phyloP scores from a whole-genome alignment of 352 stramenopile genomes.

The Pythium apleroticum region DNA sequence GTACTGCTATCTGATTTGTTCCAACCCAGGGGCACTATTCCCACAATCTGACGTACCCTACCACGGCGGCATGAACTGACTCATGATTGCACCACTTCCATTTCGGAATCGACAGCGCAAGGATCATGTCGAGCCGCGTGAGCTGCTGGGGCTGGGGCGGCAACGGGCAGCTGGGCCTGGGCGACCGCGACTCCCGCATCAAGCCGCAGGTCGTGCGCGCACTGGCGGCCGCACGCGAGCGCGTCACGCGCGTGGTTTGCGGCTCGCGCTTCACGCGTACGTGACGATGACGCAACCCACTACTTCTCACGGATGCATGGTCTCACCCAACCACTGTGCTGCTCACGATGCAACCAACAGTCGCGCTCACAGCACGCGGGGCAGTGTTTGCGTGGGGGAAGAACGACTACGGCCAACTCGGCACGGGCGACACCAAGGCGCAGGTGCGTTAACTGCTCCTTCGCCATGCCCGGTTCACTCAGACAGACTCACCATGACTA shows the following conservation, averaged over 20 bases:
- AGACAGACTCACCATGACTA: neutral
- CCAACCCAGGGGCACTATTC: neutral
- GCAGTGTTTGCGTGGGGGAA: slow-evolving; percentile 44
- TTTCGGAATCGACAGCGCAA: neutral
- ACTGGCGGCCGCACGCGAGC: slow-evolving; percentile 24
- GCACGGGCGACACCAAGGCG: slow-evolving; percentile 36
- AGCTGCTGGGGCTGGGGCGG: slow-evolving; percentile 42
- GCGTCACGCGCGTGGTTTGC: slow-evolving; percentile 33
- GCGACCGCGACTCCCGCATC: slow-evolving; percentile 43
- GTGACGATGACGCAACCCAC: neutral
- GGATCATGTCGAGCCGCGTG: slow-evolving; percentile 15
- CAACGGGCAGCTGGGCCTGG: slow-evolving; percentile 43
- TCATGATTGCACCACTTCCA: neutral
- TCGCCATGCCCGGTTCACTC: too few species aligned
- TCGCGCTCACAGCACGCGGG: slow-evolving; percentile 31
- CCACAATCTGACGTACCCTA: neutral
- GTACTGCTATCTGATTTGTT: neutral
- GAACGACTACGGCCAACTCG: slow-evolving; percentile 42
- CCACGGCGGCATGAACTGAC: neutral
- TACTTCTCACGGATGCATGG: neutral
- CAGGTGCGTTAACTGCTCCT: slow-evolving; percentile 22
- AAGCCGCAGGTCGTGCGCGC: slow-evolving; percentile 35
- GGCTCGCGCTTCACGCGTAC: slow-evolving; percentile 43
- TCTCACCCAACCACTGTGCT: neutral
- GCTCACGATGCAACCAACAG: slow-evolving; percentile 8